Base-by-base conservation (phyloP, 768 basidiomycete species). In the Suillus hirtellus region DNA sequence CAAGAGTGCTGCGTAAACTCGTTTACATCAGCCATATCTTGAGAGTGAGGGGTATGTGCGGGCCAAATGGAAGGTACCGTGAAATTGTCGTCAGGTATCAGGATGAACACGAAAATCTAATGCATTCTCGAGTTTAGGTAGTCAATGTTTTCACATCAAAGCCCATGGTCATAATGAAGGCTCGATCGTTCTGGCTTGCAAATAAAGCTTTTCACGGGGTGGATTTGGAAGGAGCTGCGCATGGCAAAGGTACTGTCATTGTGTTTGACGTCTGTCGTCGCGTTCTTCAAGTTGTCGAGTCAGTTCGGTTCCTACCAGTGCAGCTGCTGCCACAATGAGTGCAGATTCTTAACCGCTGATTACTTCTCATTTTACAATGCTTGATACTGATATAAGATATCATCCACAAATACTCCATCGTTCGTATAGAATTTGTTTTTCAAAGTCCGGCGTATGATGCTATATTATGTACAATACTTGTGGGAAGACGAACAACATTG, bases 1-100 rank as follows among this genome's bases (percentile, higher is more conserved):
- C 76, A 4, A 80, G 67, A 34, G 65, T 34, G 10, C 62, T 71
- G 42, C 71, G 61, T 11, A 58, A 75, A 80, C 35, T 78, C 72
- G n/a, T n/a, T n/a, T 19, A 71, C 73, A 11, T 78, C 74, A 1
- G 65, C 67, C 40, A 82, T 71, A 1, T 53, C 9, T 0, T 64
- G 47, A 82, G 71, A 2, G 71, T 71, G 0, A 62, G 70, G 1
- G 81, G 72, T 24, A 81, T 73, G 0, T 59, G 1, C 0, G 76
- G 70, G 0, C 67, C 66, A 66, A 80, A 81, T 2, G 37, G 58
- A 63, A 81, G 68, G 60, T 82, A 82, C 0, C 72, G 64, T 0
- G 75, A 72, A 14, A 73, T 67, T 0, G 78, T 81, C 2, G 76
- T 35, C 6, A 80, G 31, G 31, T 4, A 31, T 35, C 9, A 35